phyloP scores from a whole-genome alignment of 164 flowering plant genomes.

The Stephania yunnanensis region DNA sequence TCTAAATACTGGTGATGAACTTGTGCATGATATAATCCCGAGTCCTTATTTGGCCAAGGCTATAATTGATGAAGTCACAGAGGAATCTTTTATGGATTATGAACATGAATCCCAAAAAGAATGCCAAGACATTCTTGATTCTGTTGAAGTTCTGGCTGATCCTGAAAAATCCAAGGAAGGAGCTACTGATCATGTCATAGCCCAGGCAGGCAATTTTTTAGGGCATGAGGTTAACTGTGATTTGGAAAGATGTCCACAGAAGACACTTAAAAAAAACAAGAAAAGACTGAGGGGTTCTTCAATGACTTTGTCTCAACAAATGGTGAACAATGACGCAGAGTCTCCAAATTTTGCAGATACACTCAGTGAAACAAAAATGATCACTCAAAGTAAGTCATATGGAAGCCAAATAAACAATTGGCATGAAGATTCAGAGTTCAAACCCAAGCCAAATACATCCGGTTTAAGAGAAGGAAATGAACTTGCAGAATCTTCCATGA shows the following conservation, averaged over 20 bases:
- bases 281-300: slow-evolving; percentile 49
- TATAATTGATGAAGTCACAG: slow-evolving; percentile 55
- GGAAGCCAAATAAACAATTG: slow-evolving; percentile 16
- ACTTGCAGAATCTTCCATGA: slow-evolving; percentile 43
- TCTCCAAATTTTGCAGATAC: slow-evolving; percentile 14
- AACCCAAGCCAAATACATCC: slow-evolving; percentile 10
- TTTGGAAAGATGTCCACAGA: slow-evolving; percentile 16
- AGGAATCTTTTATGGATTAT: slow-evolving; percentile 67
- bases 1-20: slow-evolving; percentile 82
- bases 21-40: slow-evolving; percentile 57
- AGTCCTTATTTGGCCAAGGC: slow-evolving; percentile 64
- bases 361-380: slow-evolving; percentile 15
- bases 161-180: slow-evolving; percentile 23
- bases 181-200: slow-evolving; percentile 32
- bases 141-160: slow-evolving; percentile 38
- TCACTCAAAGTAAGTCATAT: slow-evolving; percentile 12
- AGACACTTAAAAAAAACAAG: slow-evolving; percentile 21
- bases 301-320: slow-evolving; percentile 35
- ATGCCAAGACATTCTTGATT: slow-evolving; percentile 96
- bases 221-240: slow-evolving; percentile 23
- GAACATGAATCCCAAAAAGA: slow-evolving; percentile 85
- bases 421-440: slow-evolving; percentile 15
- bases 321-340: slow-evolving; percentile 20
- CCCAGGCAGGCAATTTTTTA: slow-evolving; percentile 23
- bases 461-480: slow-evolving; percentile 22